Percentiles rank a stretch among this genome's conserved stretches.
These are phyloP conservation scores for Phytophthora quininea DNA, from an alignment of 352 stramenopile species.

Conservation along the genomic window DNA sequence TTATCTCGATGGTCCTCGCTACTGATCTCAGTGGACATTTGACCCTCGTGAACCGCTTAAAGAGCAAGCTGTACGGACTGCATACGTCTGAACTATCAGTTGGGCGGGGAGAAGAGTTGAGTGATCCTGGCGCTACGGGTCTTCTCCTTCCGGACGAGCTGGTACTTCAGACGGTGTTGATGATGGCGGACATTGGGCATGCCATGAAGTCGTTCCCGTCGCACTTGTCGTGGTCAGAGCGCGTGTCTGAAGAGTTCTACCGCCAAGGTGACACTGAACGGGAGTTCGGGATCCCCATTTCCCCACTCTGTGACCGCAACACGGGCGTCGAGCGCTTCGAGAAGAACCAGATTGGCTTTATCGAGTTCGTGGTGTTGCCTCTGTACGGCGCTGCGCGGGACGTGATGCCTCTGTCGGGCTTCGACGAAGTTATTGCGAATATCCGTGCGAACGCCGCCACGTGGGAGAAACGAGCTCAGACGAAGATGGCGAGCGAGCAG, in stretches of 20 bases:
- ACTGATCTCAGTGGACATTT: conserved; percentile 83
- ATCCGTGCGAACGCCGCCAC: conserved; percentile 54
- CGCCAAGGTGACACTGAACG: conserved; percentile 66
- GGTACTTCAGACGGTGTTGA: conserved; percentile 71
- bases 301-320: conserved; percentile 65
- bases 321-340: conserved; percentile 53
- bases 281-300: conserved; percentile 60
- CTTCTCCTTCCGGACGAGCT: conserved; percentile 48
- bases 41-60: conserved; percentile 77
- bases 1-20: conserved; percentile 86
- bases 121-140: conserved; percentile 2
- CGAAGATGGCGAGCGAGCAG: background rate
- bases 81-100: conserved; percentile 40
- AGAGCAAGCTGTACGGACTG: conserved; percentile 69
- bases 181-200: conserved; percentile 80
- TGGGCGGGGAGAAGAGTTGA: conserved; percentile 7
- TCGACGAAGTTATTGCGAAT: conserved; percentile 54
- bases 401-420: conserved; percentile 49
- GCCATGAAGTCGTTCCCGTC: conserved; percentile 66
- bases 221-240: conserved; percentile 66
- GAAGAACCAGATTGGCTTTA: conserved; percentile 74
- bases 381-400: conserved; percentile 58
- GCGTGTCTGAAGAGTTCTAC: conserved; percentile 74
- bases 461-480: conserved; percentile 35
- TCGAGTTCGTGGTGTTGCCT: conserved; percentile 77